These are phyloP conservation scores for Mycogone perniciosa DNA, from an alignment of 2,329 filamentous ascomycete species.

Conservation along the genomic window DNA sequence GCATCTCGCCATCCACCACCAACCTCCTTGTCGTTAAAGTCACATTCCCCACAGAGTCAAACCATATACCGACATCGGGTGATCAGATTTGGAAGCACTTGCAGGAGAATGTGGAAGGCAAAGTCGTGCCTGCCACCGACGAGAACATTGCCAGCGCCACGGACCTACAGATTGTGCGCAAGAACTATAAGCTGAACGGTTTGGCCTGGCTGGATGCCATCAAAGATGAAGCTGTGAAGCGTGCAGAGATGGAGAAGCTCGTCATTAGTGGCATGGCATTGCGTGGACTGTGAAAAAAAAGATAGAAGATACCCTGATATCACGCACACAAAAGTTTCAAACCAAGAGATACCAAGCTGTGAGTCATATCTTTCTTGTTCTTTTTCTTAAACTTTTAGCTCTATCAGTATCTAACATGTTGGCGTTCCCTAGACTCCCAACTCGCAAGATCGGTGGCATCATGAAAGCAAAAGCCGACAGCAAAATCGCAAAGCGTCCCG, in stretches of 20 bases:
- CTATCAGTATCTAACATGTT: not conserved
- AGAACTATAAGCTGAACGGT: slow-evolving; percentile 77
- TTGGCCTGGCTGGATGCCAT: slow-evolving; percentile 44
- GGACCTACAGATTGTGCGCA: slow-evolving; percentile 66
- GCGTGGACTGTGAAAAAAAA: slow-evolving; percentile 29
- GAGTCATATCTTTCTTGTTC: not conserved
- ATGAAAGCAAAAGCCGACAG: not conserved
- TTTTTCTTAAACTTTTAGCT: not conserved
- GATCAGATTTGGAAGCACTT: slow-evolving; percentile 55
- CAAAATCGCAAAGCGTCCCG: not conserved
- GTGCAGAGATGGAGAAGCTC: slow-evolving; percentile 58
- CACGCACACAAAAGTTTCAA: not conserved
- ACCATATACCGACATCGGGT: slow-evolving; percentile 37
- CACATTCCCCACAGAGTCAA: slow-evolving; percentile 41
- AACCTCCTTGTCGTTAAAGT: slow-evolving; percentile 79
- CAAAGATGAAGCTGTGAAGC: slow-evolving; percentile 37
- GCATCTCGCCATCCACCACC: slow-evolving; percentile 64
- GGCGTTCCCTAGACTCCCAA: not conserved
- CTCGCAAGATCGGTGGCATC: slow-evolving; percentile 3
- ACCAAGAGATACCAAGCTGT: not conserved
- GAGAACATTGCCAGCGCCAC: slow-evolving; percentile 51
- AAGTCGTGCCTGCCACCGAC: slow-evolving; percentile 53
- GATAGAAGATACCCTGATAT: not conserved
- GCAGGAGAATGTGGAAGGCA: slow-evolving; percentile 53
- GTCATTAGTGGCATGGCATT: slow-evolving; percentile 69